phyloP scores from a whole-genome alignment of 2,329 filamentous ascomycete genomes.

The Cladosporium halotolerans region DNA sequence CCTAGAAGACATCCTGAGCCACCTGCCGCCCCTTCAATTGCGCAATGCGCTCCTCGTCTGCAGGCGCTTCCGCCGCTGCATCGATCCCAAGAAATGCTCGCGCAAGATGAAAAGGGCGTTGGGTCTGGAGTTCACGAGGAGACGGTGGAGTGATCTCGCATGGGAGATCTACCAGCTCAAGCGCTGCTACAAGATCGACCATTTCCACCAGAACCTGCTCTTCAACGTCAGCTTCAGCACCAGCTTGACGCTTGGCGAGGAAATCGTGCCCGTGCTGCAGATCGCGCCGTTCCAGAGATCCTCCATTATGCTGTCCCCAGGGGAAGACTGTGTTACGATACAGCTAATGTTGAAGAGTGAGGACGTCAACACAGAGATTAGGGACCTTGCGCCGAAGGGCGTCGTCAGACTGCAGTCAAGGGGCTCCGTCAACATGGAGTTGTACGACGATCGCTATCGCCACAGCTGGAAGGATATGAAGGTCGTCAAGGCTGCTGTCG shows the following conservation, averaged over 20 bases:
- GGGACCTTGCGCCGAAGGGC: no score
- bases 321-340: no score
- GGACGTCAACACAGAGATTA: no score
- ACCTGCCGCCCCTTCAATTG: background rate
- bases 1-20: conserved; percentile 8
- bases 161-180: background rate
- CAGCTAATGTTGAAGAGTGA: no score
- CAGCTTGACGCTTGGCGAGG: background rate
- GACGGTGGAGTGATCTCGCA: background rate
- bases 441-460: background rate
- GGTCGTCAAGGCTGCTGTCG: background rate
- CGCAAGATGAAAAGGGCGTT: background rate
- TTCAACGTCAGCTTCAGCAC: background rate
- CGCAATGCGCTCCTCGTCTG: background rate
- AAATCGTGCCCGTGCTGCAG: background rate
- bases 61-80: background rate
- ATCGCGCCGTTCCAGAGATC: background rate
- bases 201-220: background rate
- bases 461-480: background rate
- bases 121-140: background rate
- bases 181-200: no score
- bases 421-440: no score
- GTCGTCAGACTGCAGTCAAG: no score
- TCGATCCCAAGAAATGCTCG: background rate
- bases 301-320: no score